These are phyloP conservation scores for Salix purpurea DNA, from an alignment of 345 rosid genomes.

Conservation along the genomic window DNA sequence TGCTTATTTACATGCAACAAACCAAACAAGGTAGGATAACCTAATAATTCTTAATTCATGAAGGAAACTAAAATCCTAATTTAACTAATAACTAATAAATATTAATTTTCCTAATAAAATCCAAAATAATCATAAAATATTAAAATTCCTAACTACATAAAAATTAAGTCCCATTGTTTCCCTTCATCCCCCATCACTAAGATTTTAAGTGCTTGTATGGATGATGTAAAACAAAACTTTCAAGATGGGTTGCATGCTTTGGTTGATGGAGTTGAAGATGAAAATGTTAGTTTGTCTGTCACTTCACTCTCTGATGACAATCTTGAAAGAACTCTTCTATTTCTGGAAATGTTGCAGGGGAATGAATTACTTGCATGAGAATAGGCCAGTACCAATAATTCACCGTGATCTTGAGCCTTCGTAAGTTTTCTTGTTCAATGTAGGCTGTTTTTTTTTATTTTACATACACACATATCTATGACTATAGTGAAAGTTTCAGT, in stretches of 20 bases:
- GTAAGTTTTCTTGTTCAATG: conserved; percentile 52
- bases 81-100: too few relatives aligned
- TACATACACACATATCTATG: neutral
- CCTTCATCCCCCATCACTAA: neutral
- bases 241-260: neutral
- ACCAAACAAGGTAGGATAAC: neutral
- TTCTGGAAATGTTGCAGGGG: conserved; percentile 52
- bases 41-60: neutral
- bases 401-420: conserved; percentile 99
- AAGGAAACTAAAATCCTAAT: neutral
- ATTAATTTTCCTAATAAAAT: neutral
- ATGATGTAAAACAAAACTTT: neutral
- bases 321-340: conserved; percentile 8
- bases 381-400: conserved; percentile 79
- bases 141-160: neutral
- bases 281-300: neutral
- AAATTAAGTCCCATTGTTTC: neutral
- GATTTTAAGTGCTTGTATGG: neutral
- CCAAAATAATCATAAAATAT: too few relatives aligned
- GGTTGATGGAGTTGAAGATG: neutral
- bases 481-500: neutral
- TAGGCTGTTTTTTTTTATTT: neutral
- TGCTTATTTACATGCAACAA: neutral
- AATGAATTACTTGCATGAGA: conserved; percentile 90
- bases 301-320: neutral